These are phyloP conservation scores for Bolboschoenus planiculmis DNA, from an alignment of 176 grass and related monocot genomes.

Conservation along the genomic window DNA sequence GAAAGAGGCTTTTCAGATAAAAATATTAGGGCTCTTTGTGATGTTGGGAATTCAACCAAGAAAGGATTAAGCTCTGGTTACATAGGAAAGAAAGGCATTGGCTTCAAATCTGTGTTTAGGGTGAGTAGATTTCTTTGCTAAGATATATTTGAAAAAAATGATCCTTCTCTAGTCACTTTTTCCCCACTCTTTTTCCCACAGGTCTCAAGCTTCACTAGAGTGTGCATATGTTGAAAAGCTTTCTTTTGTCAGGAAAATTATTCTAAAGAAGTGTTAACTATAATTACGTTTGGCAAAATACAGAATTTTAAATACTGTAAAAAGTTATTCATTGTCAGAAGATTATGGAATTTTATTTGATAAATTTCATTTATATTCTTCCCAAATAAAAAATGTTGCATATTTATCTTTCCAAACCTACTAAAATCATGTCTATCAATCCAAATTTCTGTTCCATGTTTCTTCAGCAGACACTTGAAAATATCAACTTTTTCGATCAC, in stretches of 20 bases:
- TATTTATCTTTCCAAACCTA: not conserved
- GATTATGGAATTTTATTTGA: not conserved
- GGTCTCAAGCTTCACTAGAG: not conserved
- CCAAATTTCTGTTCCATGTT: too few species aligned
- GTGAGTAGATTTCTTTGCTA: constrained; percentile 14
- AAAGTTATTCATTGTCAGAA: not conserved
- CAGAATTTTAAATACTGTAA: not conserved
- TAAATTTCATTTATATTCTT: not conserved
- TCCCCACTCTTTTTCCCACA: not conserved
- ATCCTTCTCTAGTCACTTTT: not conserved
- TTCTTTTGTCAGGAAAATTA: constrained; percentile 3
- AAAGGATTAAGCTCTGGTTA: constrained; percentile 39
- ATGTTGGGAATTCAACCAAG: constrained; percentile 44
- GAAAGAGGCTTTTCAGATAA: constrained; percentile 35
- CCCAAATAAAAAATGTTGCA: not conserved
- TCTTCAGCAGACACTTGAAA: not conserved
- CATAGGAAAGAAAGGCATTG: constrained; percentile 44
- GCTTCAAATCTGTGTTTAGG: constrained; percentile 48
- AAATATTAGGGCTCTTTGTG: constrained; percentile 44
- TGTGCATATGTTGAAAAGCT: not conserved
- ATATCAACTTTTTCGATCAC: not conserved
- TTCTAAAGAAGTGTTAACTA: not conserved
- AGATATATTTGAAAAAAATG: not conserved
- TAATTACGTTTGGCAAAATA: not conserved
- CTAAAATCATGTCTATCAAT: not conserved